phyloP scores from a whole-genome alignment of 805 yeast genomes.

The Saccharomyces paradoxus region DNA sequence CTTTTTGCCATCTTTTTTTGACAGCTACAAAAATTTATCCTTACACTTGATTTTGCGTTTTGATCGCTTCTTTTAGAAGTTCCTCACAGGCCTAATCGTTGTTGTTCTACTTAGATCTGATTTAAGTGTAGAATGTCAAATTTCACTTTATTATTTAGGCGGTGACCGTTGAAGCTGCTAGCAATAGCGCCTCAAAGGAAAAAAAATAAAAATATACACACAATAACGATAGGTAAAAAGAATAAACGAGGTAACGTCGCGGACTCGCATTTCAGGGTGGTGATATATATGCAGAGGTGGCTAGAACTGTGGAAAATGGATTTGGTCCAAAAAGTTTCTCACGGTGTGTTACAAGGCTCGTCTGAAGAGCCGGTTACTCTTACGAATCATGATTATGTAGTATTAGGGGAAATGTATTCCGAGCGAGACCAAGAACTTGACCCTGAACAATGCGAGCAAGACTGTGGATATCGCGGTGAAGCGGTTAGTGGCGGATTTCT shows the following conservation, averaged over 20 bases:
- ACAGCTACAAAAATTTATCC: not conserved
- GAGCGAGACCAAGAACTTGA: not conserved
- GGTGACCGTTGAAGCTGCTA: not conserved
- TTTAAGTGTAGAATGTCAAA: not conserved
- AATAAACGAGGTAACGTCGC: not conserved
- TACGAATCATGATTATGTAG: slow-evolving; percentile 6
- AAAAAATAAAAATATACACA: not conserved
- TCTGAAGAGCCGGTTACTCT: not conserved
- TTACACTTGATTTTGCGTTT: not conserved
- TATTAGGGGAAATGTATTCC: slow-evolving; percentile 13
- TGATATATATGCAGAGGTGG: not conserved
- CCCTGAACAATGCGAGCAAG: not conserved
- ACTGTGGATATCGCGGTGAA: not conserved
- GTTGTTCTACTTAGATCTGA: not conserved
- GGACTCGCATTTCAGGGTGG: not conserved
- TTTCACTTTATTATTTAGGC: not conserved
- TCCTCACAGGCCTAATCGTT: not conserved
- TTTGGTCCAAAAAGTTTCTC: slow-evolving; percentile 14
- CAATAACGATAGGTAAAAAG: not conserved
- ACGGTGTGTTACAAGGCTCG: not conserved
- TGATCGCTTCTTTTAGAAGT: not conserved
- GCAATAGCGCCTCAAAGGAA: not conserved
- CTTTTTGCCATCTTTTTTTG: slow-evolving; percentile 24
- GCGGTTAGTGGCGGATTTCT: not conserved
- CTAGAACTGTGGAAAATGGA: slow-evolving; percentile 6